Percentiles rank a stretch among this genome's conserved stretches.
phyloP scores from a whole-genome alignment of 2,329 filamentous ascomycete species.

The Pseudocercospora fuligena region DNA sequence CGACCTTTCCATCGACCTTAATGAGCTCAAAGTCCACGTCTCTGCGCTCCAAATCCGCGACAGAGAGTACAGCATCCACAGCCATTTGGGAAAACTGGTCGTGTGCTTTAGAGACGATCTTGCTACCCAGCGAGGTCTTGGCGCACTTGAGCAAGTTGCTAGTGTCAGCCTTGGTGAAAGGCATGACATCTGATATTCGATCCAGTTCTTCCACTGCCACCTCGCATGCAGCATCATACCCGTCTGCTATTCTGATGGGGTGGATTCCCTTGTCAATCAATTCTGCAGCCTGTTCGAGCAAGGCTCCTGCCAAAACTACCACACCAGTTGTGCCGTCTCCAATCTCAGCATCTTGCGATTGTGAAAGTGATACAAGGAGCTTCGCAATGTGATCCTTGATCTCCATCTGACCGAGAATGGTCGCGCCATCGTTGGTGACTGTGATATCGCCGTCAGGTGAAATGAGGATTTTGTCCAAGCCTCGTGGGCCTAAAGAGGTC shows the following conservation, averaged over 20 bases:
- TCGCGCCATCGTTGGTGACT: conserved; percentile 98
- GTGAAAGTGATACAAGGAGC: conserved; percentile 93
- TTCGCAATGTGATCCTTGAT: conserved; percentile 98
- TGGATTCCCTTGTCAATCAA: conserved; percentile 99
- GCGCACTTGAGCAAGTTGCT: conserved; percentile 92
- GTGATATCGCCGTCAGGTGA: conserved; percentile 99
- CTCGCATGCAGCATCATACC: conserved; percentile 96
- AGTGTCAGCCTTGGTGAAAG: conserved; percentile 80
- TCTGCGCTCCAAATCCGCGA: conserved; percentile 92
- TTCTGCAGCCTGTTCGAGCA: conserved; percentile 94
- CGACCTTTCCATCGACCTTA: conserved; percentile 98
- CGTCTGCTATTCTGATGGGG: conserved; percentile 96
- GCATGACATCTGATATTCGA: conserved; percentile 86
- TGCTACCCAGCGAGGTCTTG: conserved; percentile 93
- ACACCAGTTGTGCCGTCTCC: conserved; percentile 98
- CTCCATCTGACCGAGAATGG: conserved; percentile 96
- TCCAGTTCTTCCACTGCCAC: conserved; percentile 93
- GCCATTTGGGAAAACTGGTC: conserved; percentile 98
- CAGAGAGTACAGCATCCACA: conserved; percentile 93
- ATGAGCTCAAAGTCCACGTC: conserved; percentile 99
- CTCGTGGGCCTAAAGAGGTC: conserved; percentile 91
- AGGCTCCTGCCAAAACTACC: conserved; percentile 90
- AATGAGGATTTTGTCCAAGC: conserved; percentile 98
- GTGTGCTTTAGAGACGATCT: conserved; percentile 98
- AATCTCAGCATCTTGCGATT: conserved; percentile 98